A percentile compares a stretch with the other conserved stretches of the same genome.
phyloP scores from a whole-genome alignment of 805 yeast species.

The Yarrowia keelungensis region DNA sequence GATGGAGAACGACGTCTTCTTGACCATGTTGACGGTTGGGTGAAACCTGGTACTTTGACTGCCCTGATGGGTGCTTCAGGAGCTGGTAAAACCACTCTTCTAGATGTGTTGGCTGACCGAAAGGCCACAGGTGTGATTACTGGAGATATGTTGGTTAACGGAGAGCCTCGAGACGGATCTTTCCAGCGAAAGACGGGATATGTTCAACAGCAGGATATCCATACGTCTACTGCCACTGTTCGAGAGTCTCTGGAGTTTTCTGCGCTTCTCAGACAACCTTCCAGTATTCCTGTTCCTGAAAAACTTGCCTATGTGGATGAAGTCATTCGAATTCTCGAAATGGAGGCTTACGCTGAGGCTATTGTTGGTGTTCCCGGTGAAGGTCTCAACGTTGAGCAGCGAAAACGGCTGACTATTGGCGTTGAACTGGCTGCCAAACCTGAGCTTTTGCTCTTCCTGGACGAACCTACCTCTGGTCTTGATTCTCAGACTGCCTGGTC shows the following conservation, averaged over 20 bases:
- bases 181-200: constrained; percentile 74
- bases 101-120: constrained; percentile 74
- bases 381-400: constrained; percentile 68
- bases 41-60: constrained; percentile 80
- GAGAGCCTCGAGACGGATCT: constrained; percentile 63
- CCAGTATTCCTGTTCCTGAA: constrained; percentile 57
- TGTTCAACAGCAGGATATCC: constrained; percentile 80
- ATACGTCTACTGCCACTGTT: constrained; percentile 68
- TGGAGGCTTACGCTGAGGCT: constrained; percentile 71
- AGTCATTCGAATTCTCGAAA: constrained; percentile 66
- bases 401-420: constrained; percentile 70
- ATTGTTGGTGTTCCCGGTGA: constrained; percentile 77
- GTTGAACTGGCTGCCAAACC: constrained; percentile 73
- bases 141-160: constrained; percentile 72
- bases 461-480: constrained; percentile 73
- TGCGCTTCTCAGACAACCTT: constrained; percentile 72
- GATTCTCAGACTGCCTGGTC: constrained; percentile 76
- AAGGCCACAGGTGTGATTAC: constrained; percentile 73
- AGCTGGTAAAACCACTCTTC: constrained; percentile 79
- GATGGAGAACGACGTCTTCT: constrained; percentile 65
- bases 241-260: constrained; percentile 73
- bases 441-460: constrained; percentile 63
- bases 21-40: constrained; percentile 78
- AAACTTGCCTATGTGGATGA: constrained; percentile 71
- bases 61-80: constrained; percentile 82